Evolutionary conservation across 1,139 yeast genomes (phyloP), one percentile per base, ranked within the genome.

Genomic region (Petasospora rhodanensis): DNA sequence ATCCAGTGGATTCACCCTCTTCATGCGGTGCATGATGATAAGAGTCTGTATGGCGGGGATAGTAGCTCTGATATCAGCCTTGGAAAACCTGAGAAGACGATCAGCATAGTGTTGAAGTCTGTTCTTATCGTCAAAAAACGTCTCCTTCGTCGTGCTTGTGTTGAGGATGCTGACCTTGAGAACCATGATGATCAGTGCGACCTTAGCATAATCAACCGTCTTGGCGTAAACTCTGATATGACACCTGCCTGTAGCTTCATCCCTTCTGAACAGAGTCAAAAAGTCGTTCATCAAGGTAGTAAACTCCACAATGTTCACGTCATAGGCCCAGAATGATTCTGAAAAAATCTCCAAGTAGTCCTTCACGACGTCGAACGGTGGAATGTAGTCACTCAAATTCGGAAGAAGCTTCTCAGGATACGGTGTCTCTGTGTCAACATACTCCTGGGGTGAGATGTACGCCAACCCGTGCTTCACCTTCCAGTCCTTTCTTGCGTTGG

Each of bases 41-140:
- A 49, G 18, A 5, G 55, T 38, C 31, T 55, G 59, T n/a, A 54
- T 29, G 2, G 49, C 37, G 2, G 52, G 49, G 1, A 48, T 12
- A 7, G 47, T 42, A 4, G 45, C 38, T 6, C 35, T 37, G 4
- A 29, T 40, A 8, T 36, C 37, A 33, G 13, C 38, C 16, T 34
- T 41, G 17, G 50, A 41, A 36, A 38, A 44, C 7, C 35, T 41
- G 28, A 43, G 36, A 25, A 42, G 38, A 25, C 31, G 41, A n/a
- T 35, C 45, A 22, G 28, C 42, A 42, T 31, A 51, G 17, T 31
- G 35, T 16, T 40, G 13, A 15, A 52, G 22, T 27, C 34, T 32
- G 37, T 49, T 43, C 32, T 34, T 34, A 12, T 40, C 30, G 34
- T 44, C 43, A 34, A 39, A 37, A 10, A 18, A 12, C 22, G 37